These are phyloP conservation scores for Blastocladiella britannica DNA, from an alignment of 192 early-diverging fungal genomes.

Conservation along the genomic window DNA sequence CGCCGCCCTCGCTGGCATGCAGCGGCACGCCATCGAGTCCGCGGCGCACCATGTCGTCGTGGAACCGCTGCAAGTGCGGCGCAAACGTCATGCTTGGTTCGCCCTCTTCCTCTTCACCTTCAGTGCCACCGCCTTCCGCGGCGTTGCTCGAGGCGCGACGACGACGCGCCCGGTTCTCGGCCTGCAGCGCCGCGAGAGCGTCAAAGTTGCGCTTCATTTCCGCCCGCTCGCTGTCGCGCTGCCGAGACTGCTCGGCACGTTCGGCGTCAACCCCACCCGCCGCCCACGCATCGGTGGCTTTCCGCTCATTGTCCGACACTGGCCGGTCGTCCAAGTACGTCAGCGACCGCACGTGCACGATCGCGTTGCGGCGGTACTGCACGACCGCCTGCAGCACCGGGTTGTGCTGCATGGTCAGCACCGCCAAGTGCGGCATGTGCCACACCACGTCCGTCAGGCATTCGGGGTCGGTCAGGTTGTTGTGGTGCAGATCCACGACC, in stretches of 20 bases:
- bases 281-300: constrained; percentile 26
- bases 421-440: constrained; percentile 29
- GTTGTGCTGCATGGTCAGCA: constrained; percentile 34
- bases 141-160: too few relatives aligned
- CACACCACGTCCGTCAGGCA: constrained; percentile 22
- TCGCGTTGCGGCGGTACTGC: constrained; percentile 29
- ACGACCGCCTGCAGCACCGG: constrained; percentile 28
- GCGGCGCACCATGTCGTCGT: constrained; percentile 3
- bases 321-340: constrained; percentile 39
- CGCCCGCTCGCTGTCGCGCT: constrained; percentile 19
- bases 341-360: constrained; percentile 16
- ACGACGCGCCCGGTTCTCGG: neutral
- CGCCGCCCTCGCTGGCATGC: too few relatives aligned
- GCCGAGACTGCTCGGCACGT: constrained; percentile 21
- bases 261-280: constrained; percentile 24
- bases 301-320: constrained; percentile 35
- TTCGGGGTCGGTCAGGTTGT: constrained; percentile 30
- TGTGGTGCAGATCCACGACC: constrained; percentile 28
- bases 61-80: constrained; percentile 1
- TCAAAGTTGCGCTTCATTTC: constrained; percentile 33
- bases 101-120: constrained; percentile 2
- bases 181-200: neutral
- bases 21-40: too few relatives aligned
- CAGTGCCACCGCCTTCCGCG: too few relatives aligned
- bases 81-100: neutral